phyloP scores from a whole-genome alignment of 805 yeast species.

The Metschnikowia baotianmanensis region DNA sequence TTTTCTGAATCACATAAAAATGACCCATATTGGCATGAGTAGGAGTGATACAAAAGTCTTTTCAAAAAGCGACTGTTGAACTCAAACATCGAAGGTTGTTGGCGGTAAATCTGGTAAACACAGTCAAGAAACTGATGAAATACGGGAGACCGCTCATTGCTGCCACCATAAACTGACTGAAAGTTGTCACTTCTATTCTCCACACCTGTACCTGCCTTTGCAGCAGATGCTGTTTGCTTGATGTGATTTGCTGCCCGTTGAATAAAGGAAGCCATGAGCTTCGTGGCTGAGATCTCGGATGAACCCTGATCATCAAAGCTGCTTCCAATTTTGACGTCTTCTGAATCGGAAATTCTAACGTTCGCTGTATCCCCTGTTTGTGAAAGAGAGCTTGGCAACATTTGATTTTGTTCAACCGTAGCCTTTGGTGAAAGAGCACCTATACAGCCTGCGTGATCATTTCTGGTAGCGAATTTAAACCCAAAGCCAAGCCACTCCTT shows the following conservation, averaged over 20 bases:
- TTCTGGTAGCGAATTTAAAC: slow-evolving; percentile 80
- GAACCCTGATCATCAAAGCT: background rate
- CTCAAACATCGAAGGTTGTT: slow-evolving; percentile 73
- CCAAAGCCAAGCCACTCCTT: slow-evolving; percentile 97
- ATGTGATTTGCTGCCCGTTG: slow-evolving; percentile 40
- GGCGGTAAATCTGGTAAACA: slow-evolving; percentile 72
- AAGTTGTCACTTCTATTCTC: slow-evolving; percentile 1
- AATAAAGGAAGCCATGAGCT: slow-evolving; percentile 36
- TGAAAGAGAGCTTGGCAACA: slow-evolving; percentile 7
- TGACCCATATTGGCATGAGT: slow-evolving; percentile 94
- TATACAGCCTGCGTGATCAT: slow-evolving; percentile 64
- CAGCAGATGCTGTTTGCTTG: slow-evolving; percentile 35
- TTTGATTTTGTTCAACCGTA: slow-evolving; percentile 16
- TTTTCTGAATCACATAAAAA: slow-evolving; percentile 74
- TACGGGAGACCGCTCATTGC: slow-evolving; percentile 64
- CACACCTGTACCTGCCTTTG: slow-evolving; percentile 22
- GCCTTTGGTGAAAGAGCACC: slow-evolving; percentile 35
- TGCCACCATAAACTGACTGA: slow-evolving; percentile 28
- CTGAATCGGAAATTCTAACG: no score
- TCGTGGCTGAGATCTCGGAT: slow-evolving; percentile 16
- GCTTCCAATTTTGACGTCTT: background rate
- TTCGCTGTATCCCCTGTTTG: no score
- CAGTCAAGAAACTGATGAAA: slow-evolving; percentile 94
- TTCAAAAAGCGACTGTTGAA: slow-evolving; percentile 86
- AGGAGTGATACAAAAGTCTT: slow-evolving; percentile 79